Evolutionary conservation across 1,284 basidiomycete genomes (phyloP), one percentile per base, ranked within the genome.

Genomic region (Lentinula novae-zelandiae): DNA sequence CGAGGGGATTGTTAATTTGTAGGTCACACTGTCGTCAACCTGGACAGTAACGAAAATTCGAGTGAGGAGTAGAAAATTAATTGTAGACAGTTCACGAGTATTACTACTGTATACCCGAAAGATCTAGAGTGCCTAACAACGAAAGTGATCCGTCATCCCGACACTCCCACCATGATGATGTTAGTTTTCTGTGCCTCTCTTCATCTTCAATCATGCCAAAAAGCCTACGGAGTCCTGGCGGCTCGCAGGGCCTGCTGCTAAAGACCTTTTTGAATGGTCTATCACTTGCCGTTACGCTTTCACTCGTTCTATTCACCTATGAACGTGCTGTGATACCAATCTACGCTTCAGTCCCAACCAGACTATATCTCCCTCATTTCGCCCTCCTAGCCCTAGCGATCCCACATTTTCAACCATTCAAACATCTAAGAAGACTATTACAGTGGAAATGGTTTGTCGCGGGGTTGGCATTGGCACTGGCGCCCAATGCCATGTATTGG

Each of bases 401-500:
- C 15, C 72, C 76, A 27, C 67, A 70, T 15, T 34, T 74, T 31
- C 69, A 72, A 13, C 75, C 77, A 1, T 67, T 73, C 57, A 64
- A 52, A 40, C 20, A 40, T 38, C 27, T 46, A 9, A 56, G 27
- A 36, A 46, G 13, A 17, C 65, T 71, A 10, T 60, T 60, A 6
- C 68, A 67, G 17, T 64, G 65, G 53, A 72, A 67, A 53, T 69
- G 73, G 53, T 66, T 83, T 10, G 71, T 73, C 48, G 73, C 81
- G 12, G 82, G 80, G 17, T 58, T 77, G 2, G 67, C 82, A 34
- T 70, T 88, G n/a, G 76, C 79, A 60, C 67, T 78, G 38, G 78
- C 87, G 46, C 87, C 90, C 0, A 78, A 82, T 63, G 77, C 83
- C 12, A 81, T 83, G 9, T 89, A 89, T 66, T 88, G 83, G 80